A percentile compares a stretch with the other conserved stretches of the same genome.
These are phyloP conservation scores for Leccinum pachyderme DNA, from an alignment of 1,284 basidiomycete species.

Conservation along the genomic window DNA sequence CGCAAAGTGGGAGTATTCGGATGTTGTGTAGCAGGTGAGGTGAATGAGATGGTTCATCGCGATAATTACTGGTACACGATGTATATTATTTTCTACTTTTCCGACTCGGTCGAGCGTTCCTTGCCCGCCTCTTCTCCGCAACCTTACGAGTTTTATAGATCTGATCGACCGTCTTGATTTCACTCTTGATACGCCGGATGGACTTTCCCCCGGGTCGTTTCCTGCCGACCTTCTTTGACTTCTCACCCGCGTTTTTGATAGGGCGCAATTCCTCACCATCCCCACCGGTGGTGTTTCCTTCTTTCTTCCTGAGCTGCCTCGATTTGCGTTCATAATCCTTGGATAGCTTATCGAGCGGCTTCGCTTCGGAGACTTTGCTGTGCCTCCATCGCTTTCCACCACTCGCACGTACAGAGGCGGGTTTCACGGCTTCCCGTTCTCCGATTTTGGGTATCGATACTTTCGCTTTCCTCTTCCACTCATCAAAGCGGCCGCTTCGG, in stretches of 20 bases:
- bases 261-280: conserved; percentile 20
- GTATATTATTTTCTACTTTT: conserved; percentile 47
- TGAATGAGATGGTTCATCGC: conserved; percentile 3
- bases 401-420: conserved; percentile 30
- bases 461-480: conserved; percentile 86
- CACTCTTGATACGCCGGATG: conserved; percentile 63
- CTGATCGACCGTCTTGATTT: conserved; percentile 82
- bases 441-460: conserved; percentile 77
- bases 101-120: conserved; percentile 69
- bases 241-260: conserved; percentile 17
- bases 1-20: conserved; percentile 73
- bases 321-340: conserved; percentile 71
- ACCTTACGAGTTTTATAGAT: conserved; percentile 74
- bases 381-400: conserved; percentile 67
- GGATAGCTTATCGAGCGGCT: conserved; percentile 69
- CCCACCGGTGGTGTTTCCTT: conserved; percentile 26
- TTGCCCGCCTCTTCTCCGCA: conserved; percentile 61
- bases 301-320: conserved; percentile 59
- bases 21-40: conserved; percentile 18
- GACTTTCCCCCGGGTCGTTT: conserved; percentile 59
- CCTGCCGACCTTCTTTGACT: conserved; percentile 31
- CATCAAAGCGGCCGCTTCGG: conserved; percentile 90
- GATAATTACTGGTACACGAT: not conserved
- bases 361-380: conserved; percentile 56
- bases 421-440: conserved; percentile 51